Base-by-base conservation (phyloP, 345 rosid genomes). In the Carallia brachiata region DNA sequence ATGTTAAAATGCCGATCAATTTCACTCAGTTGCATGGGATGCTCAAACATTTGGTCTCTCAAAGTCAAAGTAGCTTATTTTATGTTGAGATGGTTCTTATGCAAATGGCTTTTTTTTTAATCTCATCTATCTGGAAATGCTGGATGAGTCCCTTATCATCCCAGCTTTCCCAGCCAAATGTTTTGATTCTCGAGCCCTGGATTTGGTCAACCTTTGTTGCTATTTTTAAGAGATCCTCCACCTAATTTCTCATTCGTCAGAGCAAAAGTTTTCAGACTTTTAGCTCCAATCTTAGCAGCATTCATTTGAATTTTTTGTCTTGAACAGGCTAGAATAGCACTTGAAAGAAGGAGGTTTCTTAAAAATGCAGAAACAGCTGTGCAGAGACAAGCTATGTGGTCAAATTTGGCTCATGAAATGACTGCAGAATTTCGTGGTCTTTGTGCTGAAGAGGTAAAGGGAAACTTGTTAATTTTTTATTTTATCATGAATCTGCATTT, bases 351-450 rank as follows among this genome's bases (percentile, higher is more conserved):
- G 81, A 85, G 82, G 57, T 95, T 95, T 77, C 92, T 95, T 23
- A 89, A 89, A 87, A 90, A 88, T 72, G 98, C 99, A 15, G 99
- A 92, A 78, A 88, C 85, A 70, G 98, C 94, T 2, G 97, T 92
- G 12, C 98, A 92, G 52, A 90, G 94, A 72, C 99, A 95, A 73
- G 97, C 96, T 17, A 95, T 89, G 97, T 95, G 99, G 99, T 92
- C 99, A 67, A 92, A 84, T 83, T 83, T 95, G 83, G 99, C 99
- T 63, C 98, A 95, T 83, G 98, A 95, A 84, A 92, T 95, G 99
- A 95, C 99, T 68, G 99, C 97, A 63, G 99, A 95, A 73, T 95
- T 95, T 74, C 96, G 99, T 84, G 94, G 99, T 70, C 93, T 95
- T 69, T 95, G 99, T 81, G 99, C 99, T 62, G 99, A 95, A 81